phyloP scores from a whole-genome alignment of 495 filamentous ascomycete genomes.

The Geoglossum glabrum region DNA sequence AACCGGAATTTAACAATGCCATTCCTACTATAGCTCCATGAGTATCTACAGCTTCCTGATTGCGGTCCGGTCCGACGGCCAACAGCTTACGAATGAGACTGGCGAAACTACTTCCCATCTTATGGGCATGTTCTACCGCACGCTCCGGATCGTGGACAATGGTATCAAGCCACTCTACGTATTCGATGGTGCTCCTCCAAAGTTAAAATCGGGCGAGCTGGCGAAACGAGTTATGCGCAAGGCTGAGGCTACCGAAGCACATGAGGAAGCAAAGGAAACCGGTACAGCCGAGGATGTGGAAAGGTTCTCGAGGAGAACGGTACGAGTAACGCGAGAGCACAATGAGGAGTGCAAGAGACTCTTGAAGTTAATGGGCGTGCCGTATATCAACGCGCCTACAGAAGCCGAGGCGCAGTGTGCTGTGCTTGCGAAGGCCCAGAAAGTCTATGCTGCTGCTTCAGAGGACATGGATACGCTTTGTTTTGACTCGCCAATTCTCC shows the following conservation, averaged over 20 bases:
- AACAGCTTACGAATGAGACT: slow-evolving; percentile 81
- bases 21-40: slow-evolving; percentile 51
- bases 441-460: slow-evolving; percentile 88
- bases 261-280: slow-evolving; percentile 91
- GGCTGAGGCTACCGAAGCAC: slow-evolving; percentile 63
- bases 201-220: slow-evolving; percentile 87
- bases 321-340: slow-evolving; percentile 88
- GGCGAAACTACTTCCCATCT: slow-evolving; percentile 94
- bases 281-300: slow-evolving; percentile 93
- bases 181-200: slow-evolving; percentile 90
- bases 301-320: slow-evolving; percentile 89
- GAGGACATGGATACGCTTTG: slow-evolving; percentile 99
- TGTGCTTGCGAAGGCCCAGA: slow-evolving; percentile 70
- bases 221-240: slow-evolving; percentile 88
- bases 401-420: slow-evolving; percentile 97
- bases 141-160: slow-evolving; percentile 91
- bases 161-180: slow-evolving; percentile 97
- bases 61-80: slow-evolving; percentile 86
- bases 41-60: slow-evolving; percentile 97
- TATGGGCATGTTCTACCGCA: slow-evolving; percentile 99
- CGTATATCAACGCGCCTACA: slow-evolving; percentile 85
- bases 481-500: slow-evolving; percentile 76
- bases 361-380: slow-evolving; percentile 85
- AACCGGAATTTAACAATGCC: not conserved
- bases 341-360: slow-evolving; percentile 85